Conservation (phyloP, 805 yeast genomes). For the Ogataea paraovalis region DNA sequence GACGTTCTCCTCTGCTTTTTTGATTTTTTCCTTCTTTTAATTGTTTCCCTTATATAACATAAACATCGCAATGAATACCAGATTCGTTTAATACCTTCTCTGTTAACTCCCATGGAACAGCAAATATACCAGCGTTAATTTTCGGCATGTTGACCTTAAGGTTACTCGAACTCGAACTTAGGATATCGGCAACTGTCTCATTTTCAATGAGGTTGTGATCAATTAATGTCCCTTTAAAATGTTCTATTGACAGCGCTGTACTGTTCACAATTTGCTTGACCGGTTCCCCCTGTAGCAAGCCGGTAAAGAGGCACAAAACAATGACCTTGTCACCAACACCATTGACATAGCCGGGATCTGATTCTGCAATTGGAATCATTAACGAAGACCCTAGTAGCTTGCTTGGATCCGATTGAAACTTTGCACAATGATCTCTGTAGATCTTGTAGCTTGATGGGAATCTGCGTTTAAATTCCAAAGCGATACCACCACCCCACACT, state of each 20-base stretch:
- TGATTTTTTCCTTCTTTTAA: background rate
- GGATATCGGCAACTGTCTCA: background rate
- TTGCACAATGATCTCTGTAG: constrained; percentile 44
- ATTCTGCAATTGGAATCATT: constrained; percentile 34
- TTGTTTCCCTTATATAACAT: constrained; percentile 32
- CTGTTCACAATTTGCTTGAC: constrained; percentile 44
- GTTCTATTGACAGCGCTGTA: constrained; percentile 48
- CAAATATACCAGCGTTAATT: constrained; percentile 77
- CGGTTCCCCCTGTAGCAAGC: constrained; percentile 48
- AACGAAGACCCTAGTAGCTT: constrained; percentile 53
- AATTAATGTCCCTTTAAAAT: constrained; percentile 39
- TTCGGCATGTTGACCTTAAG: constrained; percentile 56
- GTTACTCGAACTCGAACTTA: background rate
- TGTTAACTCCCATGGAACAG: constrained; percentile 74
- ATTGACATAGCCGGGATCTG: constrained; percentile 32
- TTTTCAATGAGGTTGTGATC: constrained; percentile 8
- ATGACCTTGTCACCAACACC: constrained; percentile 22
- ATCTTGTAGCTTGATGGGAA: constrained; percentile 55
- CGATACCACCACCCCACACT: constrained; percentile 84
- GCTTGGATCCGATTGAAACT: constrained; percentile 16
- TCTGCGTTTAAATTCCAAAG: constrained; percentile 46
- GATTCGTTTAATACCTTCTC: constrained; percentile 43
- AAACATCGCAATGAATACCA: constrained; percentile 41
- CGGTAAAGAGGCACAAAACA: constrained; percentile 73
- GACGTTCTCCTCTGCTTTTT: background rate